Conservation (phyloP, 2,329 filamentous ascomycete species). For the Arthrobotrys musiformis region DNA sequence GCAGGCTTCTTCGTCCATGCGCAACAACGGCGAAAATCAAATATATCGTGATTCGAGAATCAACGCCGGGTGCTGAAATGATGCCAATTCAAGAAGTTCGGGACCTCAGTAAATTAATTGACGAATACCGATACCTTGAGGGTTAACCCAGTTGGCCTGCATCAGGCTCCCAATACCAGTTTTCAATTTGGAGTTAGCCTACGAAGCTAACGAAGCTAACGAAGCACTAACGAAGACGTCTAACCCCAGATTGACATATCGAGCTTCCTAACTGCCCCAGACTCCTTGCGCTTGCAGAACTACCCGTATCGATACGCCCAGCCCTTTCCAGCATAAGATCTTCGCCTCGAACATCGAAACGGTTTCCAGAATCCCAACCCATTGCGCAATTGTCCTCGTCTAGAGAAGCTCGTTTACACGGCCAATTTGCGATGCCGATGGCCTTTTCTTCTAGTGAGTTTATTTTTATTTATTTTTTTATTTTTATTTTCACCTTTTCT, state of each 20-base stretch:
- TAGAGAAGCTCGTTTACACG: constrained; percentile 21
- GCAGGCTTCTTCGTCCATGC: constrained; percentile 22
- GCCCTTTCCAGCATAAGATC: constrained; percentile 19
- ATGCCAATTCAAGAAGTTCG: constrained; percentile 40
- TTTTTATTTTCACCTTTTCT: not conserved
- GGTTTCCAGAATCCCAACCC: constrained; percentile 9
- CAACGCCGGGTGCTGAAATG: not conserved
- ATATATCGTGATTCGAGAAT: constrained; percentile 18
- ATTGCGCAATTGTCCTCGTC: constrained; percentile 29
- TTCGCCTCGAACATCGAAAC: constrained; percentile 45
- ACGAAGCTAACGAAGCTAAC: constrained; percentile 5
- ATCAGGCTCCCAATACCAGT: constrained; percentile 37
- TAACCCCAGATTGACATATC: constrained; percentile 38
- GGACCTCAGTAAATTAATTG: not conserved
- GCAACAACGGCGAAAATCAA: not conserved
- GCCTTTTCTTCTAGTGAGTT: not conserved
- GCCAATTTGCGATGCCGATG: not conserved
- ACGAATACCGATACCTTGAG: constrained; percentile 4
- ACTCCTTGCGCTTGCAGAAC: constrained; percentile 33
- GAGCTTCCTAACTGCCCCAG: constrained; percentile 25
- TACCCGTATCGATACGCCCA: constrained; percentile 53
- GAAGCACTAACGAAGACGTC: constrained; percentile 13
- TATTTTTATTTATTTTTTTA: not conserved
- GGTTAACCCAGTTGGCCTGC: not conserved
- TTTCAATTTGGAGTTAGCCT: constrained; percentile 3